These are phyloP conservation scores for Tetracladium setigerum DNA, from an alignment of 495 filamentous ascomycete species.

Conservation along the genomic window DNA sequence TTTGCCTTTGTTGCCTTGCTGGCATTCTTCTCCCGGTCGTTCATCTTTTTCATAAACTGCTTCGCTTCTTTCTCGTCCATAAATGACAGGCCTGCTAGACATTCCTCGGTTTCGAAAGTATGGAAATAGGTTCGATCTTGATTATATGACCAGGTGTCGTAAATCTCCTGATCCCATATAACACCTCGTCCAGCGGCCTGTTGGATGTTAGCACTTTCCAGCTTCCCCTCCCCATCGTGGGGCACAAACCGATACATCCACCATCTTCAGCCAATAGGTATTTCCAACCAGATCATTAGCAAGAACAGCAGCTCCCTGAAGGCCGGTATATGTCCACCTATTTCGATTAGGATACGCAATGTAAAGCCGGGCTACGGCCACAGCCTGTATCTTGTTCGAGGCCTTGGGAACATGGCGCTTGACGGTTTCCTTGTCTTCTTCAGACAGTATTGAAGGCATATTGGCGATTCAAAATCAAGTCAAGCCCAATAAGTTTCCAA, in stretches of 20 bases:
- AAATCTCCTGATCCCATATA: conserved; percentile 98
- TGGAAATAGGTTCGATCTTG: conserved; percentile 97
- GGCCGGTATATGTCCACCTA: conserved; percentile 88
- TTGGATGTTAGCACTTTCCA: conserved; percentile 20
- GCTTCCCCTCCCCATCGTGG: neutral
- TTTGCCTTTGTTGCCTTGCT: conserved; percentile 75
- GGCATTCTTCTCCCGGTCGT: conserved; percentile 87
- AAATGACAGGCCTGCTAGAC: conserved; percentile 83
- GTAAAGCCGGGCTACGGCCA: conserved; percentile 89
- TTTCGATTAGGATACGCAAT: conserved; percentile 80
- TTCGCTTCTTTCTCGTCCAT: conserved; percentile 94
- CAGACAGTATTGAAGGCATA: conserved; percentile 85
- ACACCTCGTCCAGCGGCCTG: conserved; percentile 79
- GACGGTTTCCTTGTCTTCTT: conserved; percentile 89
- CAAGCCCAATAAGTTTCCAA: neutral
- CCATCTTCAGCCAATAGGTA: conserved; percentile 94
- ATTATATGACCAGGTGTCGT: conserved; percentile 88
- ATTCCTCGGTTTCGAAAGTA: conserved; percentile 89
- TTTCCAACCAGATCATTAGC: conserved; percentile 91
- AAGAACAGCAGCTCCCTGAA: conserved; percentile 89
- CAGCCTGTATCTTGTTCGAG: conserved; percentile 91
- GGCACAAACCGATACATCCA: conserved; percentile 84
- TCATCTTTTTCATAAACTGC: conserved; percentile 89
- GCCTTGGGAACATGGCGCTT: conserved; percentile 85
- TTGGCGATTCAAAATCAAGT: conserved; percentile 15